Percentiles rank a stretch among this genome's conserved stretches.
These are phyloP conservation scores for Bryum argenteum DNA, from an alignment of 225 moss, liverwort and hornwort species.

Conservation along the genomic window DNA sequence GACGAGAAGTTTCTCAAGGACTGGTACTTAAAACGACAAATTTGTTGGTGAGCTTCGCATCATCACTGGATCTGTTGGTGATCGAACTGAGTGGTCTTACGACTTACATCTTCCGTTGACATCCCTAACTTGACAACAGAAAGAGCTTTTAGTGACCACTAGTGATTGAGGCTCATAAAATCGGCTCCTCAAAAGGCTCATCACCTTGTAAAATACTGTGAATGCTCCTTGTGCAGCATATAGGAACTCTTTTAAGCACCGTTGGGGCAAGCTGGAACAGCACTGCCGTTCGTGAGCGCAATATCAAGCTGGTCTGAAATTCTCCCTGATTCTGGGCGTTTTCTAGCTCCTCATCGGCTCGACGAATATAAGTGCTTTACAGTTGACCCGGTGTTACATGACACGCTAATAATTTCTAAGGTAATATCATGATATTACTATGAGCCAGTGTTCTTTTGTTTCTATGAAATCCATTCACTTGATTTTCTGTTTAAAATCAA, in stretches of 20 bases:
- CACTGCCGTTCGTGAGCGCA: slow-evolving; percentile 23
- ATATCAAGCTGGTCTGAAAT: slow-evolving; percentile 17
- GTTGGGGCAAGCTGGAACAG: slow-evolving; percentile 23
- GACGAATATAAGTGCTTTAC: slow-evolving; percentile 26
- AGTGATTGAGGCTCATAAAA: neutral
- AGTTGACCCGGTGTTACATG: slow-evolving; percentile 25
- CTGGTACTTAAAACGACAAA: slow-evolving; percentile 24
- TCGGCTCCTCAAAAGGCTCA: neutral
- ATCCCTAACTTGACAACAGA: neutral
- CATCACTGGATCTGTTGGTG: slow-evolving; percentile 21
- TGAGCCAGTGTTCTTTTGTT: slow-evolving; percentile 9
- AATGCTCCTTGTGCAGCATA: slow-evolving; percentile 27
- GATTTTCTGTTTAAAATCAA: neutral
- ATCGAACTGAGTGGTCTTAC: slow-evolving; percentile 11
- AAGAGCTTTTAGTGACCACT: neutral
- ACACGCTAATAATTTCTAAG: slow-evolving; percentile 13
- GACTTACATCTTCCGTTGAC: slow-evolving; percentile 1
- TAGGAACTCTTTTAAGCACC: slow-evolving; percentile 23
- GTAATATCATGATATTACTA: neutral
- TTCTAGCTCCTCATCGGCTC: slow-evolving; percentile 23
- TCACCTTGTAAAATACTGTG: neutral
- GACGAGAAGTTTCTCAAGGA: slow-evolving; percentile 30
- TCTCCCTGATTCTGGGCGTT: slow-evolving; percentile 14
- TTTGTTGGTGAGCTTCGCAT: slow-evolving; percentile 33
- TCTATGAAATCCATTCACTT: neutral